These are phyloP conservation scores for Corymbia citriodora DNA, from an alignment of 441 rosid genomes.

Conservation along the genomic window DNA sequence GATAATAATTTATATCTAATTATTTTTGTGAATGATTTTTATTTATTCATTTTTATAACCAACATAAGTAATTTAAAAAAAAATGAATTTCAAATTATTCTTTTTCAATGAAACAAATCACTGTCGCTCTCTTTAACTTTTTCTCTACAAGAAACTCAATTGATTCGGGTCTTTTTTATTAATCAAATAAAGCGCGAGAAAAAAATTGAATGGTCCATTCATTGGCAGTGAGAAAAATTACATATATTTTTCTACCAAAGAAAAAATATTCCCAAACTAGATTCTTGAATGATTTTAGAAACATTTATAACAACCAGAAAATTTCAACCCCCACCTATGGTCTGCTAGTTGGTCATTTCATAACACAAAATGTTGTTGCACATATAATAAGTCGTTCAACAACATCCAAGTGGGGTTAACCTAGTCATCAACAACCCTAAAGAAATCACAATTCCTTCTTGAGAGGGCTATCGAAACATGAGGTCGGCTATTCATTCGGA, in stretches of 20 bases:
- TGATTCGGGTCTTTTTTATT: background rate
- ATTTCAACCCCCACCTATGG: background rate
- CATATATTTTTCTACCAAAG: background rate
- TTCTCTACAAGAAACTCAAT: background rate
- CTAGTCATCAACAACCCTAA: background rate
- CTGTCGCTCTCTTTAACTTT: background rate
- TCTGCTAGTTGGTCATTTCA: background rate
- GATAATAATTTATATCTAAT: too few relatives aligned
- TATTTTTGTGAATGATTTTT: too few relatives aligned
- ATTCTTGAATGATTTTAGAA: background rate
- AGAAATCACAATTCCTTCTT: background rate
- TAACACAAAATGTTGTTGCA: too few relatives aligned
- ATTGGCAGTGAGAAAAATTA: background rate
- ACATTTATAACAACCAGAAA: background rate
- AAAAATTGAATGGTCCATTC: background rate
- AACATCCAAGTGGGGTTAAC: background rate
- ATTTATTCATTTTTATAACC: accelerated
- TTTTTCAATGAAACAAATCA: too few relatives aligned
- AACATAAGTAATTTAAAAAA: accelerated
- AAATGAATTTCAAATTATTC: too few relatives aligned
- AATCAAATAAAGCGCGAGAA: background rate
- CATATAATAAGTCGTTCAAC: background rate
- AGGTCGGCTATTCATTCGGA: background rate
- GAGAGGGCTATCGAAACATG: background rate
- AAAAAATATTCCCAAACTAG: background rate